These are phyloP conservation scores for Biscogniauxia marginata DNA, from an alignment of 2,329 filamentous ascomycete genomes.

Conservation along the genomic window DNA sequence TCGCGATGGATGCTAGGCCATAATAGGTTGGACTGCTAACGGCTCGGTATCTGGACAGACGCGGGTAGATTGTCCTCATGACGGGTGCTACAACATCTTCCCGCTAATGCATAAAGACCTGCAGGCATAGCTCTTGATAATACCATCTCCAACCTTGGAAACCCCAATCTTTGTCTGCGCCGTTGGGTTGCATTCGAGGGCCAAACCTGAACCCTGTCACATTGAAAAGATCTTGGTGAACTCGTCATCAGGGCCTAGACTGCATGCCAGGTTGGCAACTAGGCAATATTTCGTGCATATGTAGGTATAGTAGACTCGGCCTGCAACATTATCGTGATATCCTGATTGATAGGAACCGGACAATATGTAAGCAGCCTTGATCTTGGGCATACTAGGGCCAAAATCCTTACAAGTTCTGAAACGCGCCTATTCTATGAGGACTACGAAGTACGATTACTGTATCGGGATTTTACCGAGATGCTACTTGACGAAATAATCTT, in stretches of 20 bases:
- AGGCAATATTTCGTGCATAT: background rate
- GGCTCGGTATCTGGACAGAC: conserved; percentile 20
- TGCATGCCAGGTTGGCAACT: background rate
- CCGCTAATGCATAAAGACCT: conserved; percentile 25
- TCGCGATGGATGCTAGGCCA: conserved; percentile 22
- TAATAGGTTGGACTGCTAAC: conserved; percentile 19
- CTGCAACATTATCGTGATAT: background rate
- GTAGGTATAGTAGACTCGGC: background rate
- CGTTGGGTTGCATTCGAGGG: conserved; percentile 19
- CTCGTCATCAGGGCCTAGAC: background rate
- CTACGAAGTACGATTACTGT: background rate
- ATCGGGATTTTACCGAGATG: background rate
- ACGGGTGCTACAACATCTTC: conserved; percentile 17
- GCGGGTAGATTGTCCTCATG: conserved; percentile 14
- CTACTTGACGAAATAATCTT: background rate
- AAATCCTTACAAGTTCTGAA: background rate
- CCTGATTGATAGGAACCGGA: background rate
- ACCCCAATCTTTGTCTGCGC: background rate
- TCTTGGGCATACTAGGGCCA: background rate
- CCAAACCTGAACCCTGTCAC: conserved; percentile 4
- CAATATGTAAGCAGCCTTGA: background rate
- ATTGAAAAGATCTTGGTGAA: background rate
- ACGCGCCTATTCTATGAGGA: background rate
- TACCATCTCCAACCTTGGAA: conserved; percentile 3
- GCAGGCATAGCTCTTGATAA: conserved; percentile 16